Conservation (phyloP, 2,329 filamentous ascomycete species). For the Lecanicillium sp. region DNA sequence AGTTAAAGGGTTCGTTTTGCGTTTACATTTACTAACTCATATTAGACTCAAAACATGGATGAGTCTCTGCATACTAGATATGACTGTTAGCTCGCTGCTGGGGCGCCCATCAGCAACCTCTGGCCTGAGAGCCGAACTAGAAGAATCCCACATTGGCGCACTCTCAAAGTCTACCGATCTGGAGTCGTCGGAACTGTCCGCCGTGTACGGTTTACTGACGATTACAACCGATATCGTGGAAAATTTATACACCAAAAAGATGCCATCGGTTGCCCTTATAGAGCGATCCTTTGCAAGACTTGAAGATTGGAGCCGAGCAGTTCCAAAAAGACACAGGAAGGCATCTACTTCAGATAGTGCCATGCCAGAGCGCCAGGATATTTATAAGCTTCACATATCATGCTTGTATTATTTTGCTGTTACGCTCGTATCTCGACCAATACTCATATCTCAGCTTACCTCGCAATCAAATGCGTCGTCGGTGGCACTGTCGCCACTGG, state of each 20-base stretch:
- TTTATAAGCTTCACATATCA: slow-evolving; percentile 48
- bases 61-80: slow-evolving; percentile 34
- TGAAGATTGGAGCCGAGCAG: slow-evolving; percentile 37
- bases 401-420: slow-evolving; percentile 55
- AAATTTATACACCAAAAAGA: slow-evolving; percentile 35
- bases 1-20: not conserved
- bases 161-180: slow-evolving; percentile 17
- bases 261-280: slow-evolving; percentile 26
- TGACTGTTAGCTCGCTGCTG: slow-evolving; percentile 32
- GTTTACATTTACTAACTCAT: not conserved
- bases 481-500: slow-evolving; percentile 31
- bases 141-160: slow-evolving; percentile 21
- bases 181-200: slow-evolving; percentile 17
- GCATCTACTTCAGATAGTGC: slow-evolving; percentile 22
- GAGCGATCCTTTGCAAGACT: slow-evolving; percentile 37
- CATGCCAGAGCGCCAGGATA: slow-evolving; percentile 21
- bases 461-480: slow-evolving; percentile 27
- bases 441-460: slow-evolving; percentile 46
- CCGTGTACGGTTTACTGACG: slow-evolving; percentile 35
- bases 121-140: slow-evolving; percentile 23
- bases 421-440: slow-evolving; percentile 49
- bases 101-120: slow-evolving; percentile 32
- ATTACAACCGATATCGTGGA: slow-evolving; percentile 39
- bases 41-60: slow-evolving; percentile 30
- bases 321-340: slow-evolving; percentile 30